Evolutionary conservation across 768 basidiomycete species (phyloP).

Genomic region (Collybiopsis confluens): DNA sequence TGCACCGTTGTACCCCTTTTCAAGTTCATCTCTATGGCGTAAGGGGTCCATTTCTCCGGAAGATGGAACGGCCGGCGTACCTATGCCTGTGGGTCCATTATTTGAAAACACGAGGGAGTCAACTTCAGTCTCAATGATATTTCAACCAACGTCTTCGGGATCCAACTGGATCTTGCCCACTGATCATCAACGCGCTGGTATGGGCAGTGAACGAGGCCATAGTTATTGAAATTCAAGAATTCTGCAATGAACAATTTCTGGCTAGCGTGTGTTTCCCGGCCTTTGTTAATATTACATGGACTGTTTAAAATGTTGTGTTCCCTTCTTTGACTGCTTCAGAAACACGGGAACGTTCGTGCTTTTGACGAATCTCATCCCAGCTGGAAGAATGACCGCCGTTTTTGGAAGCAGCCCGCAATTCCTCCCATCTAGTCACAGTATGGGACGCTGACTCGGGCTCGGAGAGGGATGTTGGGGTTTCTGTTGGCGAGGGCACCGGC

Average conservation of each 20-base stretch:
- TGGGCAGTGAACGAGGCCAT: not conserved
- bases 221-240: too few species aligned
- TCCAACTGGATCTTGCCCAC: not conserved
- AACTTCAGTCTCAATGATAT: not conserved
- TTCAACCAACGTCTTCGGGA: not conserved
- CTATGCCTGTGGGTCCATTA: slow-evolving; percentile 33
- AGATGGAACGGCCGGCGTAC: slow-evolving; percentile 23
- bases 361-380: slow-evolving; percentile 68
- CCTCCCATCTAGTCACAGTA: slow-evolving; percentile 52
- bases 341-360: slow-evolving; percentile 38
- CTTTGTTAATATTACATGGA: too few species aligned
- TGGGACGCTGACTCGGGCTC: not conserved
- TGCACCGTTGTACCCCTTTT: slow-evolving; percentile 78
- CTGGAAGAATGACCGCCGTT: slow-evolving; percentile 43
- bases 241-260: too few species aligned
- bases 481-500: not conserved
- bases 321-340: too few species aligned
- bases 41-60: slow-evolving; percentile 26
- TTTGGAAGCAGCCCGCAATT: slow-evolving; percentile 54
- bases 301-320: too few species aligned
- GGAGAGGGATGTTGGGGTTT: not conserved
- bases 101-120: slow-evolving; percentile 24
- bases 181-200: not conserved
- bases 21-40: slow-evolving; percentile 59
- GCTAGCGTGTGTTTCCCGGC: too few species aligned